Conservation (phyloP, 139 green algal species). For the Picocystis salinarum region DNA sequence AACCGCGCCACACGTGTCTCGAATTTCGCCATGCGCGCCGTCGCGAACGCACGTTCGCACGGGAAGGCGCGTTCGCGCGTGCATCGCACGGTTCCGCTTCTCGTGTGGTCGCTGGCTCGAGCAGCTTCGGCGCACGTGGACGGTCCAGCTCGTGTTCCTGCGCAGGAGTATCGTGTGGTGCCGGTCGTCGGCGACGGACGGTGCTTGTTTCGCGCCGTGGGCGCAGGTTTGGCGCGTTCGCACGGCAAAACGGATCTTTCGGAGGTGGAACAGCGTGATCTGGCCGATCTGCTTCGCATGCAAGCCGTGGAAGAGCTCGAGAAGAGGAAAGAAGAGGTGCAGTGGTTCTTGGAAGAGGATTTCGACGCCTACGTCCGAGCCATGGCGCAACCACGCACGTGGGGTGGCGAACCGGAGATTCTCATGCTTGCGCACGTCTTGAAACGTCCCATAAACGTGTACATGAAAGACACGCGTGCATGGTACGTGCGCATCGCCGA, state of each 20-base stretch:
- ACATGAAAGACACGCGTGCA: not conserved
- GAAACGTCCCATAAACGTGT: not conserved
- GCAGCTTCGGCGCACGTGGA: no score
- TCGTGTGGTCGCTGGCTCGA: no score
- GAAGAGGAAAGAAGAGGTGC: not conserved
- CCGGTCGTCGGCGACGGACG: not conserved
- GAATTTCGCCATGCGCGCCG: no score
- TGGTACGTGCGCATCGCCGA: not conserved
- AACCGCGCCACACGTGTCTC: no score
- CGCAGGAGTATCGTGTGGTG: no score
- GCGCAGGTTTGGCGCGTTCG: no score
- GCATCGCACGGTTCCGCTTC: no score
- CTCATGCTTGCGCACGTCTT: not conserved
- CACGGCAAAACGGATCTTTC: no score
- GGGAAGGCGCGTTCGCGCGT: no score
- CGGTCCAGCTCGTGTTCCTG: no score
- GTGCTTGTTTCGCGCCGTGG: not conserved
- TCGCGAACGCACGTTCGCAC: no score
- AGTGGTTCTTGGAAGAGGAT: not conserved
- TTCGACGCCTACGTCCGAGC: not conserved
- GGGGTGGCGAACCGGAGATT: not conserved
- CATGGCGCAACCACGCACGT: not conserved
- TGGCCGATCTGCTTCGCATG: not conserved
- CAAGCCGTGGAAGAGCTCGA: not conserved
- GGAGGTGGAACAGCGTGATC: not conserved